Evolutionary conservation across 768 basidiomycete genomes (phyloP), one percentile per base, ranked within the genome.

Genomic region (Vararia minispora): DNA sequence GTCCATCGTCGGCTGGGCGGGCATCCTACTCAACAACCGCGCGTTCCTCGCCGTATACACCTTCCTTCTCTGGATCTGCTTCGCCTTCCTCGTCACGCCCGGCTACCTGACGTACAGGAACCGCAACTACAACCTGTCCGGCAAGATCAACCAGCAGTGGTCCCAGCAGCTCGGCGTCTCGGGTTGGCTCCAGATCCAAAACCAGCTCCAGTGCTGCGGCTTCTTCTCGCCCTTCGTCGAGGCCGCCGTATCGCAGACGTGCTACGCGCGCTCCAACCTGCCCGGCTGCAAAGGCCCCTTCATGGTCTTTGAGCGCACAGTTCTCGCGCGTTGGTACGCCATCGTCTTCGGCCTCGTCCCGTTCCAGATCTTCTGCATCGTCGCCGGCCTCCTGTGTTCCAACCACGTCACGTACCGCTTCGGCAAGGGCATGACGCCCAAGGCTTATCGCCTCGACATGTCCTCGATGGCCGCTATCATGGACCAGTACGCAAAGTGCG

Each of bases 361-460:
- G 2, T 51, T 74, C 10, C 84, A 87, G 42, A 56, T 89, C 33
- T 52, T 51, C 16, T 64, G 79, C 54, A 85, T 85, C 50, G 43
- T 82, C 43, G 62, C 65, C 1, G 75, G 66, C 11, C 58, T 88
- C 39, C 57, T 88, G 35, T 88, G 80, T 55, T 77, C 77, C 17
- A 87, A 85, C 58, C 85, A 88, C 48, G 76, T 89, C 54, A 88
- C 84, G 16, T 87, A 86, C 55, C 69, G 85, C 36, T 88, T 88
- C 56, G 84, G 84, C 8, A 88, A 87, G 63, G 85, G 86, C 42
- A 77, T 87, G 75, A 85, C 80, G 69, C 85, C 84, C 41, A 82
- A 84, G 64, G 74, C 79, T 11, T 88, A 89, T 57, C 66, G 83
- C 25, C 65, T 88, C 31, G 77, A 76, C 59, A 61, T 73, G 66